Evolutionary conservation across 2,329 filamentous ascomycete genomes (phyloP), one percentile per base, ranked within the genome.

Genomic region (Curvularia sp.): DNA sequence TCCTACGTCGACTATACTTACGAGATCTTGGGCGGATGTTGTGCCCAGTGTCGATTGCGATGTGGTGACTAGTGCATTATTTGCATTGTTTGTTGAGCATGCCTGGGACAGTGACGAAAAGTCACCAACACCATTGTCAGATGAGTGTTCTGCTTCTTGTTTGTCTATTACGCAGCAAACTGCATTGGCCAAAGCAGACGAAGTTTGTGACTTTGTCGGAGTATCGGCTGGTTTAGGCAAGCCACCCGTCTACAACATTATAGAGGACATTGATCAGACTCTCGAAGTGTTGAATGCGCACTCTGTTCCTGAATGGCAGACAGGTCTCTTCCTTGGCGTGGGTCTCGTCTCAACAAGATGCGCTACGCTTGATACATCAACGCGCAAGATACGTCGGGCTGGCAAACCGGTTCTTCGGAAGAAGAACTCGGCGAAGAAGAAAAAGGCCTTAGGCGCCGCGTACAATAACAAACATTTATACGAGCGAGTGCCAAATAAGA

Each of bases 181-280:
- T 5, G 35, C 5, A 15, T 18, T 9, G 0, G 6, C 15, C 15
- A 22, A 55, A 9, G 43, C 48, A 10, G 53, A 55, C 2, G 33
- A 63, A 26, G 58, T 61, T 31, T 56, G 56, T n/a, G 55, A 60
- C 20, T 58, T 61, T 39, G 49, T 57, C 31, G 38, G 31, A 8
- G 48, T 48, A 42, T 53, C 50, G 5, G 30, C 35, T 39, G 56
- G 52, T 20, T 44, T 39, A 13, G 49, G 52, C 31, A 44, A 50
- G 20, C 53, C 48, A 10, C 60, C 60, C 4, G 10, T 63, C 9
- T 58, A 42, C 28, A 13, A 55, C 24, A 18, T 51, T 38, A 24
- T 58, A 8, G 30, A 55, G 3, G 22, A 56, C 22, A 18, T 38
- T 0, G 30, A 46, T n/a, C 53, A 56, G 22, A 57, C n/a, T 2